These are phyloP conservation scores for Rhizopogon vulgaris DNA, from an alignment of 768 basidiomycete genomes.

Conservation along the genomic window DNA sequence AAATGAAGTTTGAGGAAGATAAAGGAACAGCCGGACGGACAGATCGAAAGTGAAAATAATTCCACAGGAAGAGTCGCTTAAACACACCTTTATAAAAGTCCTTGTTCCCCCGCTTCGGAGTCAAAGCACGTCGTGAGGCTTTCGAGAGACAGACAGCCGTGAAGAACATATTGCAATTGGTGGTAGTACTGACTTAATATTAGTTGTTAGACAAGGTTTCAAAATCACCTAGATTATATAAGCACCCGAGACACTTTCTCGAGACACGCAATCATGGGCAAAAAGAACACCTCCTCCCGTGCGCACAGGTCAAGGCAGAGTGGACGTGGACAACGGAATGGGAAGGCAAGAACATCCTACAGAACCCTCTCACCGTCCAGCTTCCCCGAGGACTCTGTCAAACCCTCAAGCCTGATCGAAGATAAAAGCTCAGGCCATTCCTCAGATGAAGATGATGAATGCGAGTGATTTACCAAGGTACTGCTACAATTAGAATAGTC, in stretches of 20 bases:
- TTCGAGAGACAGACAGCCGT: slow-evolving; percentile 69
- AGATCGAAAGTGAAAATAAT: background rate
- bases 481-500: background rate
- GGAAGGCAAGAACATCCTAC: background rate
- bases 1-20: background rate
- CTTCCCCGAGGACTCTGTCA: slow-evolving; percentile 23
- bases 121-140: slow-evolving; percentile 78
- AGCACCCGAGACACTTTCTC: background rate
- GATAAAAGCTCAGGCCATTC: slow-evolving; percentile 33
- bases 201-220: too few species aligned
- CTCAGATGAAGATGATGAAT: slow-evolving; percentile 22
- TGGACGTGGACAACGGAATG: background rate
- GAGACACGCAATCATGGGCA: background rate
- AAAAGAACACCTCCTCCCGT: slow-evolving; percentile 3
- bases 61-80: background rate
- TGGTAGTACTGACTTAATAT: too few species aligned
- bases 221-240: background rate
- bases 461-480: slow-evolving; percentile 15
- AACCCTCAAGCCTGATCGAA: slow-evolving; percentile 55
- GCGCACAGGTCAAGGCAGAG: background rate
- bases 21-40: background rate
- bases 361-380: background rate
- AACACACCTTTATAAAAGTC: slow-evolving; percentile 91
- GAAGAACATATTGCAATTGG: slow-evolving; percentile 44
- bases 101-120: slow-evolving; percentile 86